Evolutionary conservation across 371 early-diverging fungal genomes (phyloP).

Genomic region (Rozella allomycis): DNA sequence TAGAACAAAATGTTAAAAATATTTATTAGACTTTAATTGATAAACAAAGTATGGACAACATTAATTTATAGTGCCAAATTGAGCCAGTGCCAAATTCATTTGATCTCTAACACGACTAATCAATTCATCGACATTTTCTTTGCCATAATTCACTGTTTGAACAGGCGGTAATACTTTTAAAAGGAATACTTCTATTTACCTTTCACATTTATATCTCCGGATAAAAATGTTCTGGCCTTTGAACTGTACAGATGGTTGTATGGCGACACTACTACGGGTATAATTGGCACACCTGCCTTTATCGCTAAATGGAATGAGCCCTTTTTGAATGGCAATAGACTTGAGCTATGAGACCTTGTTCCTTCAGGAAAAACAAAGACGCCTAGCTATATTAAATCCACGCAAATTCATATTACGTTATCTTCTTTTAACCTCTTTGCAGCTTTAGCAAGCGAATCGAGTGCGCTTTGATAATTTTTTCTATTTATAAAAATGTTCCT

Average conservation of each 20-base stretch:
- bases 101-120: conserved; percentile 35
- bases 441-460: too few relatives aligned
- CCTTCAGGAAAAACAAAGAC: conserved; percentile 87
- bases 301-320: conserved; percentile 78
- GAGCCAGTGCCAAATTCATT: conserved; percentile 49
- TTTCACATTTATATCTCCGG: conserved; percentile 48
- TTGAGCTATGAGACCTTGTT: conserved; percentile 51
- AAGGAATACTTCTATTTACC: too few relatives aligned
- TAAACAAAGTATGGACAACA: conserved; percentile 1
- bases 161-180: conserved; percentile 65
- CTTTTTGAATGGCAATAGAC: conserved; percentile 74
- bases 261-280: conserved; percentile 58
- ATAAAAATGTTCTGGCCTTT: conserved; percentile 28
- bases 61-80: neutral
- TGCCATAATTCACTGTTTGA: conserved; percentile 29
- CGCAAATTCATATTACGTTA: too few relatives aligned
- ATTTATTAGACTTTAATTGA: too few relatives aligned
- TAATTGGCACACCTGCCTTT: conserved; percentile 58
- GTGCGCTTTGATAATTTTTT: too few relatives aligned
- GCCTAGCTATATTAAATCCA: too few relatives aligned
- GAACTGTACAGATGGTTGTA: conserved; percentile 38
- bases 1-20: too few relatives aligned
- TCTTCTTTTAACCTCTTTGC: too few relatives aligned
- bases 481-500: too few relatives aligned
- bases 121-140: conserved; percentile 42